A percentile compares a stretch with the other conserved stretches of the same genome.
Conservation (phyloP, 306 rosid genomes). For the Trifolium pratense region DNA sequence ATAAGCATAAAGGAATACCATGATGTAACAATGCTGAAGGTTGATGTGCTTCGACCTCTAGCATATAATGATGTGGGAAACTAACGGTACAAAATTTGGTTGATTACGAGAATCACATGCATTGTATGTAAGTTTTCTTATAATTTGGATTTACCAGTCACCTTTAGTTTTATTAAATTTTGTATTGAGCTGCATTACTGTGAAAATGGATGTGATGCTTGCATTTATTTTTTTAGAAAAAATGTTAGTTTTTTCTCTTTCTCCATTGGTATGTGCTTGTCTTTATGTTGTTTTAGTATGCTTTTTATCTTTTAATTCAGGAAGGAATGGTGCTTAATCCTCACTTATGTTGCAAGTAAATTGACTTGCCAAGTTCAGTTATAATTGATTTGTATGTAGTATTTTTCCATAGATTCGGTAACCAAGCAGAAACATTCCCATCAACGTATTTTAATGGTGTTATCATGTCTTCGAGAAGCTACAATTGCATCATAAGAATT, state of each 20-base stretch:
- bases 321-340: conserved; percentile 23
- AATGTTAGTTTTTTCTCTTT: not conserved
- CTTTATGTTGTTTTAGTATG: conserved; percentile 22
- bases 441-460: conserved; percentile 79
- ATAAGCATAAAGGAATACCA: conserved; percentile 78
- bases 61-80: conserved; percentile 63
- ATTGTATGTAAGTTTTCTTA: conserved; percentile 63
- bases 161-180: conserved; percentile 19
- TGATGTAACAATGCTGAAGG: conserved; percentile 84
- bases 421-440: conserved; percentile 65
- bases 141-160: not conserved
- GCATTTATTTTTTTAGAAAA: not conserved
- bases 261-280: conserved; percentile 5
- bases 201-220: conserved; percentile 32
- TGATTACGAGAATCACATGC: conserved; percentile 93
- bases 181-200: not conserved
- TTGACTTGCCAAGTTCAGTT: conserved; percentile 32
- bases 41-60: conserved; percentile 72
- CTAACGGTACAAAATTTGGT: conserved; percentile 72
- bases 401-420: conserved; percentile 58
- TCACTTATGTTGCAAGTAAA: conserved; percentile 20
- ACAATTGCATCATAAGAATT: no score
- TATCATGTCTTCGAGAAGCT: conserved; percentile 97
- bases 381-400: conserved; percentile 42
- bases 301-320: conserved; percentile 1